A percentile compares a stretch with the other conserved stretches of the same genome.
Evolutionary conservation across 2,329 filamentous ascomycete species (phyloP).

Genomic region (Cylindrodendrum hubeiense): DNA sequence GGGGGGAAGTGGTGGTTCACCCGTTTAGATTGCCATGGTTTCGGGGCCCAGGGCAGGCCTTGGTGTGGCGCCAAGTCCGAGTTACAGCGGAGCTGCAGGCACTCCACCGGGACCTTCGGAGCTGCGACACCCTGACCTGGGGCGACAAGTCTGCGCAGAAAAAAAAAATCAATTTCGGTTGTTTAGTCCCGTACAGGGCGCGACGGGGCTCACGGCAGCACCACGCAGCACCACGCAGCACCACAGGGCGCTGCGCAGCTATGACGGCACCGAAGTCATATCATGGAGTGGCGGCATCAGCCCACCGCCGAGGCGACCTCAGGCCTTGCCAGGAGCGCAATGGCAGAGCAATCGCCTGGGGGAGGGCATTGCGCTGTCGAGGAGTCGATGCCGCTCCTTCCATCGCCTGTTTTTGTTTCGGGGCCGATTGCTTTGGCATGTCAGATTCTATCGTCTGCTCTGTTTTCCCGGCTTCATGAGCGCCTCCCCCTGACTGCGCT

Average conservation of each 20-base stretch:
- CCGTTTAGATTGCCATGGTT: conserved; percentile 28
- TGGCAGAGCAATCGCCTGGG: background rate
- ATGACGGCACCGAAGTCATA: conserved; percentile 22
- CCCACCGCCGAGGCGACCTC: conserved; percentile 10
- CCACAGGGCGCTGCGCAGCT: background rate
- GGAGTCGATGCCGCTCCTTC: background rate
- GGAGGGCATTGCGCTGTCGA: background rate
- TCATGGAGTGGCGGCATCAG: conserved; percentile 25
- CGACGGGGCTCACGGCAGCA: background rate
- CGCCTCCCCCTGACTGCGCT: conserved; percentile 25
- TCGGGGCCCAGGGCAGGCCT: conserved; percentile 17
- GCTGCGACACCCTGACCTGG: conserved; percentile 10
- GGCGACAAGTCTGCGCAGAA: background rate
- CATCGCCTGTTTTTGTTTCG: conserved; percentile 15
- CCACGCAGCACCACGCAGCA: background rate
- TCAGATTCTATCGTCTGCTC: background rate
- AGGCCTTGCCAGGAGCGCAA: background rate
- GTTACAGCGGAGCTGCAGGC: conserved; percentile 15
- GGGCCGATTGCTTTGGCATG: background rate
- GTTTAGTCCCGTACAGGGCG: conserved; percentile 10
- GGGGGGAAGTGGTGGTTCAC: conserved; percentile 18
- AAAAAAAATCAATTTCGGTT: conserved; percentile 27
- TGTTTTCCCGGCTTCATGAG: background rate
- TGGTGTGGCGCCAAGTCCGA: conserved; percentile 23
- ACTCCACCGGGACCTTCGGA: conserved; percentile 24